Percentiles rank a stretch among this genome's conserved stretches.
phyloP scores from a whole-genome alignment of 2,329 filamentous ascomycete genomes.

The Torrubiella hemipterigena region DNA sequence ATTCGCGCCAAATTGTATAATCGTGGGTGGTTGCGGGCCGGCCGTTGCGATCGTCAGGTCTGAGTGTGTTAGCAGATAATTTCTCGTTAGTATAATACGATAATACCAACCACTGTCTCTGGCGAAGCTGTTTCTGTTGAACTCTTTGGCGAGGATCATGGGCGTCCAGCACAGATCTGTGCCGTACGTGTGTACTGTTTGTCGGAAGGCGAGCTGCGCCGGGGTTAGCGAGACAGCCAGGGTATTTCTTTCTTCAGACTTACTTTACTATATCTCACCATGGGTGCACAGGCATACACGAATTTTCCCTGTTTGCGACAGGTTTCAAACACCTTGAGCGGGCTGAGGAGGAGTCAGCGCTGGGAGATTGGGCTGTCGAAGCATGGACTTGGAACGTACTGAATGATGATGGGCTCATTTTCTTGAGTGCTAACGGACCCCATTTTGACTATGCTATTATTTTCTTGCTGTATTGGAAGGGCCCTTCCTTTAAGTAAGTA shows the following conservation, averaged over 20 bases:
- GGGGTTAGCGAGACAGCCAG: constrained; percentile 8
- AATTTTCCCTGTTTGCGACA: constrained; percentile 39
- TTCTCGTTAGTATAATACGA: neutral
- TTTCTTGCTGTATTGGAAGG: too few relatives aligned
- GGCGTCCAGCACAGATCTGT: constrained; percentile 60
- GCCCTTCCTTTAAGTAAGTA: too few relatives aligned
- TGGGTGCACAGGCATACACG: constrained; percentile 50
- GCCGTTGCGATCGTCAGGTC: constrained; percentile 50
- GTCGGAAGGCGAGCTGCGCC: constrained; percentile 52
- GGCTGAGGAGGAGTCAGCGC: too few relatives aligned
- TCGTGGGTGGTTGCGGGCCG: constrained; percentile 42
- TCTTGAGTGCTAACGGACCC: too few relatives aligned
- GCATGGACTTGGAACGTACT: too few relatives aligned
- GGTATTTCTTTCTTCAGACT: constrained; percentile 1
- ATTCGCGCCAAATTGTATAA: constrained; percentile 57
- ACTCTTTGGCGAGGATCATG: constrained; percentile 60
- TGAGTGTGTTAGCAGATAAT: constrained; percentile 9
- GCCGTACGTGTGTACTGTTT: constrained; percentile 52
- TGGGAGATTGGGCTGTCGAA: too few relatives aligned
- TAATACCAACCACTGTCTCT: constrained; percentile 47
- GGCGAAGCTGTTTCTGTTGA: constrained; percentile 48
- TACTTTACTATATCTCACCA: constrained; percentile 54
- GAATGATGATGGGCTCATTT: too few relatives aligned
- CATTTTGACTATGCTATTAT: too few relatives aligned
- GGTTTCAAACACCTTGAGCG: constrained; percentile 46